A percentile compares a stretch with the other conserved stretches of the same genome.
These are phyloP conservation scores for Cystobasidium ongulense DNA, from an alignment of 768 basidiomycete genomes.

Conservation along the genomic window DNA sequence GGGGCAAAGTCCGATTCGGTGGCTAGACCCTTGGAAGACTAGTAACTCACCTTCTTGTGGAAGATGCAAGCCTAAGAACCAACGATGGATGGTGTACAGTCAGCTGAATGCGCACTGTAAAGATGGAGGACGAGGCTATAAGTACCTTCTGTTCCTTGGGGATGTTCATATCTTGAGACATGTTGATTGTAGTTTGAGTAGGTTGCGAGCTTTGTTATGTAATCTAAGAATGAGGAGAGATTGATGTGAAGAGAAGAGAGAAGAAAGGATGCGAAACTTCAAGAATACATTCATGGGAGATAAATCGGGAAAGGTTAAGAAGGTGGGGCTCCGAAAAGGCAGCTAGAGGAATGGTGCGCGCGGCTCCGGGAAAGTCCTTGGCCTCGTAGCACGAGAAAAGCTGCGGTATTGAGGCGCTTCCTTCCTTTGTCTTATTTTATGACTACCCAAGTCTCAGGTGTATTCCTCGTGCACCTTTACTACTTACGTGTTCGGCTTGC, in stretches of 20 bases:
- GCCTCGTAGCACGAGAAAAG: not conserved
- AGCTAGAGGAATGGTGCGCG: not conserved
- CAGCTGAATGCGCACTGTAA: not conserved
- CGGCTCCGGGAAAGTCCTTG: not conserved
- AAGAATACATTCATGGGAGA: not conserved
- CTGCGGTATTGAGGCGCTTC: not conserved
- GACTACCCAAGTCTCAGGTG: no score
- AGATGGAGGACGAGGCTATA: not conserved
- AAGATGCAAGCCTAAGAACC: constrained; percentile 29
- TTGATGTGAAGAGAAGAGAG: not conserved
- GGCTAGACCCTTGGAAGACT: not conserved
- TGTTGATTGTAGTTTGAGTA: not conserved
- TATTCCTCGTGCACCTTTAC: no score
- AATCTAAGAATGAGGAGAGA: no score
- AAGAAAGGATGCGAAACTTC: not conserved
- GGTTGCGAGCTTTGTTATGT: no score
- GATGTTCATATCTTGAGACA: constrained; percentile 31
- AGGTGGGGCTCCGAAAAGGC: no score
- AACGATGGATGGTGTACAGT: not conserved
- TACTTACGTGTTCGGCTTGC: no score
- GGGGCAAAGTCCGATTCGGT: no score
- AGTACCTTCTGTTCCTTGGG: constrained; percentile 30
- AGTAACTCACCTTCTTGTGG: constrained; percentile 29
- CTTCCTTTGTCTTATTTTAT: no score
- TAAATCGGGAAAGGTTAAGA: not conserved